Evolutionary conservation across 2,329 filamentous ascomycete species (phyloP), one percentile per base, ranked within the genome.

Genomic region (Ophiocordyceps camponoti-leonardi): DNA sequence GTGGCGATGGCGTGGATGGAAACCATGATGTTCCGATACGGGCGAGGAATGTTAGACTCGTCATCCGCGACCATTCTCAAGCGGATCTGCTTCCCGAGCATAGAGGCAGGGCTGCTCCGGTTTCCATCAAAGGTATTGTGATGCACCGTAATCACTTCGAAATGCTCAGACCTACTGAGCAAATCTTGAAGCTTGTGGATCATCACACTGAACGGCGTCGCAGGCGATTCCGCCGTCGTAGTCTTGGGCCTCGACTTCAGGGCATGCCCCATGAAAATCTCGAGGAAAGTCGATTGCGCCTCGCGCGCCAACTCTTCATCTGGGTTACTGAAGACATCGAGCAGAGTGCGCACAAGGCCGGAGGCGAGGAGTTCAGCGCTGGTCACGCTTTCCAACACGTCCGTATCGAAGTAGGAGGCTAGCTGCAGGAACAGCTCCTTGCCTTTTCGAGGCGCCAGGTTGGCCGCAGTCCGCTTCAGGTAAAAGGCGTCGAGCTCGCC

Each of bases 1-100:
- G 88, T 96, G 2, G 92, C 90, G 56, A 98, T 96, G 16, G 92
- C 92, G 60, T 98, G 92, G 47, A 98, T 98, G 0, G 87, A 94
- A 1, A 98, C 92, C 83, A 95, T 95, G 50, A 98, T 93, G 53
- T 90, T 94, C 20, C 85, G 77, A 58, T 94, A 96, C 0, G 82
- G 72, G 33, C 80, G 75, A 18, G 92, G 92, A 48, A 98, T 92
- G 43, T 92, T 85, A 1, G 87, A 90, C 42, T 88, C 82, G 1
- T 93, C 88, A 52, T 94, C 88, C 1, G 92, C 90, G 35, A 88
- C 76, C 31, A 98, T 71, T 54, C 86, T 88, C 41, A 98, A 73
- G 31, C 90, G 79, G 31, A 98, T 81, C 57, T 98, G 92, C 61
- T 96, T 96, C 5, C 87, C 88, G 6, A 98, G 72, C 88, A 98